Evolutionary conservation across 2,329 filamentous ascomycete genomes (phyloP), one percentile per base, ranked within the genome.

Genomic region (Trichoderma sp.): DNA sequence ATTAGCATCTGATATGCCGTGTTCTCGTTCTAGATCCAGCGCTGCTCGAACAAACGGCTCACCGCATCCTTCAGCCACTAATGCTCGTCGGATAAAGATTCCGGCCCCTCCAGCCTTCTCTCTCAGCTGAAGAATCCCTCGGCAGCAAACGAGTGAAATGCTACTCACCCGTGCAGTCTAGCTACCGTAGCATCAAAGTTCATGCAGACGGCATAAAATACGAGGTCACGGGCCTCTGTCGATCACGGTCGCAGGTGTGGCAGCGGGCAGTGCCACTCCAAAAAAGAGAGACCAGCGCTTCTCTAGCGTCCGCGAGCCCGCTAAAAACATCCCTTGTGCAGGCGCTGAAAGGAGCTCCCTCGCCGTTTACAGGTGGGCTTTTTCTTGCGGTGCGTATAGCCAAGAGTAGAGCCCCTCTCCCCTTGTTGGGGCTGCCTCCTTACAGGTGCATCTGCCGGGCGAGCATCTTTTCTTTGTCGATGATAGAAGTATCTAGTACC

Each of bases 141-240:
- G 10, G 52, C 37, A 43, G 31, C 31, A 60, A 53, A 60, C 40
- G 56, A 47, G 56, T 7, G 19, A 19, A 59, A 24, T 55, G 61
- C 61, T 29, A 55, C 47, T 35, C 31, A 6, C n/a, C 10, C 16
- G 10, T 21, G 61, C n/a, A 27, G n/a, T 21, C 43, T 21, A 33
- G 27, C 29, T 29, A 33, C 33, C 24, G 62, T 35, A 21, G 37
- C 52, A 31, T 35, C 33, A 35, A 33, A 6, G 14, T 47, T 43
- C 35, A 66, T 66, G 53, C 37, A 66, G 27, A n/a, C 40, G 40
- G 49, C n/a, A 52, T 16, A 53, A 56, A 66, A 69, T 69, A 69
- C 68, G 68, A 69, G 68, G 68, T 69, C 57, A 62, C 35, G 21
- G 21, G 60, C 55, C 68, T 43, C 37, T 58, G 68, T 55, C 43